These are phyloP conservation scores for Citrus australasica DNA, from an alignment of 345 rosid genomes.

Conservation along the genomic window DNA sequence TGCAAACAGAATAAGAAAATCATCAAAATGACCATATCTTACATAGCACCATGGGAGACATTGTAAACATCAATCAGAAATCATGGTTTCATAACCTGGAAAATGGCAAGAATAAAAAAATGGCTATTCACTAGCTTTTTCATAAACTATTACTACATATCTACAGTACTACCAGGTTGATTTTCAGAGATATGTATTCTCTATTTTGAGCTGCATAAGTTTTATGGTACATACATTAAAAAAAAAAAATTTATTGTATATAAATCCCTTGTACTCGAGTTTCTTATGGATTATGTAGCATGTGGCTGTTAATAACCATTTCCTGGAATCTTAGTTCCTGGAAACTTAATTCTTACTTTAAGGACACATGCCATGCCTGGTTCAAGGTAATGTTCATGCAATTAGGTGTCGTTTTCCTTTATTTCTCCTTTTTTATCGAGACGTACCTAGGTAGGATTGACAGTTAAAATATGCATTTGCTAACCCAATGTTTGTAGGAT, in stretches of 20 bases:
- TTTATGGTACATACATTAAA: background rate
- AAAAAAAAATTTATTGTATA: background rate
- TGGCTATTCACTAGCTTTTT: too few relatives aligned
- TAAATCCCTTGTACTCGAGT: background rate
- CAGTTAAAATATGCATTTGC: background rate
- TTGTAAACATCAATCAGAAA: background rate
- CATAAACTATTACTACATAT: background rate
- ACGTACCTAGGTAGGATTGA: background rate
- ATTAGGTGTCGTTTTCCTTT: background rate
- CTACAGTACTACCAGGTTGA: background rate
- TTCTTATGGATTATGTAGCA: background rate
- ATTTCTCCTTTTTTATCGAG: background rate
- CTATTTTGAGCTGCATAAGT: background rate
- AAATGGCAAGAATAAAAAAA: background rate
- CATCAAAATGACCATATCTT: background rate
- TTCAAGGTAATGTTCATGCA: background rate
- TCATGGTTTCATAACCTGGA: background rate
- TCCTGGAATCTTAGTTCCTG: background rate
- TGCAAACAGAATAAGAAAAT: background rate
- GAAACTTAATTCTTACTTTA: background rate
- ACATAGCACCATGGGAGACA: background rate
- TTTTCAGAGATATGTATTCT: background rate
- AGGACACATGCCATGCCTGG: background rate
- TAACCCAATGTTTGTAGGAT: background rate
- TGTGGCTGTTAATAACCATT: background rate